Base-by-base conservation (phyloP, 805 yeast species). In the Candida hispaniensis region DNA sequence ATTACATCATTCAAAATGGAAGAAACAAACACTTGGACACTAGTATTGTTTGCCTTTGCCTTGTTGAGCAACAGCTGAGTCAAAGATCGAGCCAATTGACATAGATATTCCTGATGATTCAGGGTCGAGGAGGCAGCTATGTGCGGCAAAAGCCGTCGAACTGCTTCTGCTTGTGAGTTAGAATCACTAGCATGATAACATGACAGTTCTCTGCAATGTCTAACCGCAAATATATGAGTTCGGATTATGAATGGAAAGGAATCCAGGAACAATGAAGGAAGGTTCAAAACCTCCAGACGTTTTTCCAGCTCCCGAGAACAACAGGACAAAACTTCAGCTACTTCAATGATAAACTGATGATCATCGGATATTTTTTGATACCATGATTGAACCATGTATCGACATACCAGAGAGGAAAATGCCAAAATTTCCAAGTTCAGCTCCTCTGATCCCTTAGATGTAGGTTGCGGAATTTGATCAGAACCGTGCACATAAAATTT, bases 361-460 rank as follows among this genome's bases (percentile, higher is more conserved):
- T 64, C 66, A 28, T 58, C 62, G 1, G 69, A 54, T 5, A 67
- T 47, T 12, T 47, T 42, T 15, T 47, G 46, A 48, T 70, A 69
- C 71, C 73, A 68, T 7, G 58, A 48, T 13, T 58, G 52, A 3
- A 71, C 59, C 43, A 71, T 72, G 34, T 64, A 65, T 14, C 62
- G 57, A 25, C 69, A 39, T 4, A 71, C 46, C 9, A 71, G 50
- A 0, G 71, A 70, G 4, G 68, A 40, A 4, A 72, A 43, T 1
- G 68, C 60, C 43, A 68, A 66, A 9, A 71, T 47, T 43, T 68
- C 64, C 2, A 55, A 36, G 43, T 69, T 72, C 4, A 71, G 58
- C 2, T 43, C 47, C 1, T 55, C 42, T 0, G 64, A 59, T 14
- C 36, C 23, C 7, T n/a, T n/a, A n/a, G 27, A 13, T 2, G 36